These are phyloP conservation scores for Ganoderma sinense DNA, from an alignment of 1,284 basidiomycete species.

Conservation along the genomic window DNA sequence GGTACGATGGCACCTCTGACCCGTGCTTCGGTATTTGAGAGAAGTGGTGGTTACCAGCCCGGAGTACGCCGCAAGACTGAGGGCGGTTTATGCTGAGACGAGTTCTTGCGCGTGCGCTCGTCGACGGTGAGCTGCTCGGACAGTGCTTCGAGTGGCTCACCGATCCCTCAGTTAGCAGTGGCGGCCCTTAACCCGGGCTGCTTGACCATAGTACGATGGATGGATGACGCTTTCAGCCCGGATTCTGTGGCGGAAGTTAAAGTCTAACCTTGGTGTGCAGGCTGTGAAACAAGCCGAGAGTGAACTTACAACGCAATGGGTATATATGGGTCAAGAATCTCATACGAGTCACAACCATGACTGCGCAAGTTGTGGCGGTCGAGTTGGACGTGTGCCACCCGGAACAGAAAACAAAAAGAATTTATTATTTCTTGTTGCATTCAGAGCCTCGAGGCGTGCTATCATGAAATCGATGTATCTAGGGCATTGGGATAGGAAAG, in stretches of 20 bases:
- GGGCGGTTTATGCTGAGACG: slow-evolving; percentile 7
- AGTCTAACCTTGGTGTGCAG: neutral
- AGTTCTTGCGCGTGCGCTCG: slow-evolving; percentile 14
- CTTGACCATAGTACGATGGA: neutral
- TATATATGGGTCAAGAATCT: no score
- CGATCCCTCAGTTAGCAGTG: no score
- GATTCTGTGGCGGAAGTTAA: neutral
- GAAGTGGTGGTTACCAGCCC: slow-evolving; percentile 8
- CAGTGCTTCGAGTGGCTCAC: slow-evolving; percentile 12
- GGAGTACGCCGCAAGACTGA: slow-evolving; percentile 7
- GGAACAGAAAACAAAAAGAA: neutral
- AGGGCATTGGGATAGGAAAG: neutral
- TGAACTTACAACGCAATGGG: no score
- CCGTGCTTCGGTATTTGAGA: neutral
- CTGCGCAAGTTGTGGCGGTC: no score
- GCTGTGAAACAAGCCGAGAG: no score
- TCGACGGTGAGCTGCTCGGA: slow-evolving; percentile 14
- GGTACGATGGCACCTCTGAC: slow-evolving; percentile 15
- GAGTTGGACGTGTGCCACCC: neutral
- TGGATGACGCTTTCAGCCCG: neutral
- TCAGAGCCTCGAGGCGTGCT: neutral
- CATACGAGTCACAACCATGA: no score
- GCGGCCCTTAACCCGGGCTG: neutral
- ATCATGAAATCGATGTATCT: neutral
- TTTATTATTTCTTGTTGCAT: neutral